Evolutionary conservation across 2,329 filamentous ascomycete species (phyloP).

Genomic region (Colletotrichum cordylinicola): DNA sequence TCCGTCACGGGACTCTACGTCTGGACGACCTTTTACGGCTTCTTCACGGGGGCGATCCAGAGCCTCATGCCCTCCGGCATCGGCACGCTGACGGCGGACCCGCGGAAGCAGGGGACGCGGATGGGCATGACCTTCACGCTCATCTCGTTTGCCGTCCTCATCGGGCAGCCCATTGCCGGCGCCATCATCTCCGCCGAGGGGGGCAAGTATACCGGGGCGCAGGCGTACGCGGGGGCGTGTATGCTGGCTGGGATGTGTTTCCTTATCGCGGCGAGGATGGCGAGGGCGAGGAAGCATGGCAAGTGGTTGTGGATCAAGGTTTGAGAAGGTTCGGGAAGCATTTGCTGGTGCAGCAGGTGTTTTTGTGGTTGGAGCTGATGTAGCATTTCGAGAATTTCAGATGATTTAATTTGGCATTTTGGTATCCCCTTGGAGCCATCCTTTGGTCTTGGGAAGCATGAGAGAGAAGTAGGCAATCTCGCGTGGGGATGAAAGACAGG

Average conservation of each 20-base stretch:
- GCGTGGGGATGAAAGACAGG: background rate
- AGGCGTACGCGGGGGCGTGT: conserved; percentile 51
- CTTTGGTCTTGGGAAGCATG: background rate
- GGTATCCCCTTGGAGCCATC: background rate
- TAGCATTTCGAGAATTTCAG: background rate
- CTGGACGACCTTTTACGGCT: conserved; percentile 69
- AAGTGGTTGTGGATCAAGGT: conserved; percentile 47
- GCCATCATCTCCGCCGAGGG: conserved; percentile 49
- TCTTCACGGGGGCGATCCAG: conserved; percentile 69
- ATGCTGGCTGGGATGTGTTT: conserved; percentile 47
- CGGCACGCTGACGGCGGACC: conserved; percentile 58
- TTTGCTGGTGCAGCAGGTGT: background rate
- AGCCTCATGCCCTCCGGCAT: conserved; percentile 69
- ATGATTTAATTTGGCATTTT: background rate
- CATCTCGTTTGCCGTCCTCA: conserved; percentile 58
- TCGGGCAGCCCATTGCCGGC: conserved; percentile 57
- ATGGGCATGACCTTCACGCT: conserved; percentile 66
- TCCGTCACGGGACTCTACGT: conserved; percentile 58
- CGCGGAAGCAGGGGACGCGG: conserved; percentile 56
- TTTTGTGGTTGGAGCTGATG: background rate
- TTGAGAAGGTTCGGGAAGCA: conserved; percentile 7
- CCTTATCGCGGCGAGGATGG: conserved; percentile 42
- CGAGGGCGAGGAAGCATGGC: conserved; percentile 41
- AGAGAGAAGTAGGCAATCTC: background rate
- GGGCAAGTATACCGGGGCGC: conserved; percentile 52